Conservation (phyloP, 2,329 filamentous ascomycete genomes). For the Hypoxylon sp. region DNA sequence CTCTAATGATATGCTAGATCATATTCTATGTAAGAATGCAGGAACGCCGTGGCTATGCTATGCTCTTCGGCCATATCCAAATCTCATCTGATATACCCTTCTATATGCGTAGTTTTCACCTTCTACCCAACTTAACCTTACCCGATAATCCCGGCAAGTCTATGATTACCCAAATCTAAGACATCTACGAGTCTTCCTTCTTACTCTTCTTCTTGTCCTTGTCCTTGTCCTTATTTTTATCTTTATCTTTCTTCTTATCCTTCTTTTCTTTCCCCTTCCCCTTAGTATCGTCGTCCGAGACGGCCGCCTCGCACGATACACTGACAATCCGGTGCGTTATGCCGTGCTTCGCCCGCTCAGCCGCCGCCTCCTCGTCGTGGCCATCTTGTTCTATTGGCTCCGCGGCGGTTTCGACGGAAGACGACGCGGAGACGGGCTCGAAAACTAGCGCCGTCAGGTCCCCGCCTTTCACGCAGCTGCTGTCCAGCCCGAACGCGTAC, state of each 20-base stretch:
- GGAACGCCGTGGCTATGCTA: conserved; percentile 32
- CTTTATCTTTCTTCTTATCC: conserved; percentile 15
- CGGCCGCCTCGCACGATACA: conserved; percentile 36
- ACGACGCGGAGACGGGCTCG: conserved; percentile 60
- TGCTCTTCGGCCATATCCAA: conserved; percentile 1
- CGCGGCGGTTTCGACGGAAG: too few species aligned
- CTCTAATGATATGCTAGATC: neutral
- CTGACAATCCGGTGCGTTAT: conserved; percentile 46
- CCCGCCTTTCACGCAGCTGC: conserved; percentile 82
- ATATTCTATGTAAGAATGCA: conserved; percentile 8
- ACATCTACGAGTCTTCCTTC: conserved; percentile 5
- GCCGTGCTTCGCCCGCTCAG: conserved; percentile 15
- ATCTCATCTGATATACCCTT: neutral
- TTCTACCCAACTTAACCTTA: neutral
- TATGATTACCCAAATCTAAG: neutral
- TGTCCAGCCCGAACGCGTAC: conserved; percentile 89
- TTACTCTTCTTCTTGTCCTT: conserved; percentile 23
- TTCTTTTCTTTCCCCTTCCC: conserved; percentile 28
- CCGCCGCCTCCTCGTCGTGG: conserved; percentile 24
- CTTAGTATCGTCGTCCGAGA: conserved; percentile 15
- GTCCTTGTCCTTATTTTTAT: conserved; percentile 15
- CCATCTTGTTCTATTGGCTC: neutral
- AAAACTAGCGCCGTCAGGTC: conserved; percentile 84
- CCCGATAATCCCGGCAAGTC: neutral
- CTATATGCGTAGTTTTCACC: neutral